phyloP scores from a whole-genome alignment of 73 alveolate genomes.

The Effrenium voratum region DNA sequence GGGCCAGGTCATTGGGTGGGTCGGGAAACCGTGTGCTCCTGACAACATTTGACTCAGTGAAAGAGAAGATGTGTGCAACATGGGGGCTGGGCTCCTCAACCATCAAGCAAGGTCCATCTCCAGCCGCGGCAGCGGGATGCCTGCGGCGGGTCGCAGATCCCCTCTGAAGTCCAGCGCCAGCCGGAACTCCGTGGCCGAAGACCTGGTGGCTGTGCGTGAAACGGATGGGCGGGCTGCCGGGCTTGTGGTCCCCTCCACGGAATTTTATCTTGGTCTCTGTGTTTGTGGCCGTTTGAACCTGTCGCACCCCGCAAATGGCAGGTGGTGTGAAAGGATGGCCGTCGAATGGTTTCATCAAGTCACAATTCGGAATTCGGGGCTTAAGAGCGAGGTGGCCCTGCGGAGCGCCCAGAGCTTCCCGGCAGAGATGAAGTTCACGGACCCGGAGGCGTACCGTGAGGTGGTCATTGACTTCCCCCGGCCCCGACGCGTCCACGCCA shows the following conservation, averaged over 20 bases:
- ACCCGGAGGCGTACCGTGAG: slow-evolving; percentile 61
- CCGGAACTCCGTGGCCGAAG: slow-evolving; percentile 56
- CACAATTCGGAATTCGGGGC: no score
- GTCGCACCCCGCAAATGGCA: no score
- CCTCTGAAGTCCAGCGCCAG: slow-evolving; percentile 5
- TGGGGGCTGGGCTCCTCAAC: neutral
- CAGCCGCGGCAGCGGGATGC: slow-evolving; percentile 35
- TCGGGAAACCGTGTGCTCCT: no score
- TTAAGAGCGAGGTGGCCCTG: slow-evolving; percentile 31
- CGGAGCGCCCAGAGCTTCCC: slow-evolving; percentile 59
- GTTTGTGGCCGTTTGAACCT: no score
- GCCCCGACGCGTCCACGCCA: slow-evolving; percentile 55
- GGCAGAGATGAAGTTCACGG: slow-evolving; percentile 31
- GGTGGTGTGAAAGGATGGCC: no score
- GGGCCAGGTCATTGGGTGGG: no score
- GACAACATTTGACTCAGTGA: neutral
- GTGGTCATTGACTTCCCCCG: slow-evolving; percentile 33
- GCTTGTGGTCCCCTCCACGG: no score
- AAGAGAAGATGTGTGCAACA: no score
- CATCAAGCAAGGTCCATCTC: slow-evolving; percentile 24
- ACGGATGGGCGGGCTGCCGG: no score
- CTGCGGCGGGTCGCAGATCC: slow-evolving; percentile 2
- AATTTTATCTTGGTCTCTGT: no score
- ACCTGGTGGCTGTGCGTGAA: no score
- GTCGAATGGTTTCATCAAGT: no score